Percentiles rank a stretch among this genome's conserved stretches.
These are phyloP conservation scores for Phaeoacremonium minimum DNA, from an alignment of 2,329 filamentous ascomycete species.

Conservation along the genomic window DNA sequence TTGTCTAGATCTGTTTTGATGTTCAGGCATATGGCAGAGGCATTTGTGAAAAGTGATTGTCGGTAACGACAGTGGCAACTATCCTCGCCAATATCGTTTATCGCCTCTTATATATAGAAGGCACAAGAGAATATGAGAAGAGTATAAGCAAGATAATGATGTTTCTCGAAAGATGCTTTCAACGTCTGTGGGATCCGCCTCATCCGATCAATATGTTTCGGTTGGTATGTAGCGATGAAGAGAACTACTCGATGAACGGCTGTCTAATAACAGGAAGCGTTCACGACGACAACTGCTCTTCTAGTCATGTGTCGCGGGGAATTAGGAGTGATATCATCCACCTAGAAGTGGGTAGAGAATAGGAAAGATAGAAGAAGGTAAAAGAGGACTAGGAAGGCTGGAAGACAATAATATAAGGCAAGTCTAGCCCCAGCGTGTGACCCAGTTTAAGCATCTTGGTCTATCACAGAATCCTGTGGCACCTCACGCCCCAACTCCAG, in stretches of 20 bases:
- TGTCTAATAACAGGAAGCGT: neutral
- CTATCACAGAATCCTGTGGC: too few species aligned
- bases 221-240: neutral
- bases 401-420: too few species aligned
- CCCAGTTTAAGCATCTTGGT: too few species aligned
- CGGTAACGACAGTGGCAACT: too few species aligned
- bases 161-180: neutral
- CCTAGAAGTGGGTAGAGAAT: neutral
- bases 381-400: too few species aligned
- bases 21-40: neutral
- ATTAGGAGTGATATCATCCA: conserved; percentile 12
- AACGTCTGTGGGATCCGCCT: neutral
- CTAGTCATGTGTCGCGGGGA: conserved; percentile 18
- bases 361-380: neutral
- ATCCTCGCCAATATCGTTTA: too few species aligned
- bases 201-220: neutral
- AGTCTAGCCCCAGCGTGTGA: too few species aligned
- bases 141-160: neutral
- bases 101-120: too few species aligned
- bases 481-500: too few species aligned
- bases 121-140: neutral
- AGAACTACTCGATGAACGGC: neutral
- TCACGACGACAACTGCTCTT: conserved; percentile 5
- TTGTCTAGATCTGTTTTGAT: neutral
- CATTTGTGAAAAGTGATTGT: neutral